Evolutionary conservation across 768 basidiomycete species (phyloP).

Genomic region (Leucosporidium creatinivorum): DNA sequence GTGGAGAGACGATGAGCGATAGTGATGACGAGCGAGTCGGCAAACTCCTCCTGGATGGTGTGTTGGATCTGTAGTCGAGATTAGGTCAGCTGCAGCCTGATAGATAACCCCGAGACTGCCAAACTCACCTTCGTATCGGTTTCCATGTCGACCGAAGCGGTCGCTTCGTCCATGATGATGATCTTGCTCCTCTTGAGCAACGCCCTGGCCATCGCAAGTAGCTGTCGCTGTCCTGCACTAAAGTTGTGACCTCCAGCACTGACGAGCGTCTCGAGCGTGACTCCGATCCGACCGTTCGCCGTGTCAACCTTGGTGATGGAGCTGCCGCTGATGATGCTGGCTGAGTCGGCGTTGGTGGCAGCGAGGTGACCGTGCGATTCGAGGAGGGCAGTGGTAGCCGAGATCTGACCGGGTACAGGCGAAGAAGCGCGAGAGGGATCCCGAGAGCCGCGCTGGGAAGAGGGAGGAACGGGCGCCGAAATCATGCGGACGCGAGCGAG

Average conservation of each 20-base stretch:
- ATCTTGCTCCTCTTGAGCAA: slow-evolving; percentile 42
- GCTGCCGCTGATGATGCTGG: not conserved
- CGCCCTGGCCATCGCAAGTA: slow-evolving; percentile 35
- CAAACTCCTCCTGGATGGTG: slow-evolving; percentile 43
- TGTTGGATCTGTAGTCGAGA: slow-evolving; percentile 40
- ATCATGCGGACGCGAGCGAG: slow-evolving; percentile 47
- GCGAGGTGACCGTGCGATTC: too few species aligned
- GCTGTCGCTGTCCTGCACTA: slow-evolving; percentile 30
- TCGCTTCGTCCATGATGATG: slow-evolving; percentile 47
- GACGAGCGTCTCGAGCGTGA: slow-evolving; percentile 41
- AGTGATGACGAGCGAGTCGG: slow-evolving; percentile 45
- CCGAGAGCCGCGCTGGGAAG: not conserved
- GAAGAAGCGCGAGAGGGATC: slow-evolving; percentile 7
- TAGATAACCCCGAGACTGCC: not conserved
- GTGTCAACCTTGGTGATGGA: not conserved
- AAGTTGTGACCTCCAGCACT: slow-evolving; percentile 45
- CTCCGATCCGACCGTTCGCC: slow-evolving; percentile 11
- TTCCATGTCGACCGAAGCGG: slow-evolving; percentile 44
- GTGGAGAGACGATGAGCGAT: slow-evolving; percentile 45
- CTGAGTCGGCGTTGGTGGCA: too few species aligned
- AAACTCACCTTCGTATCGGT: slow-evolving; percentile 37
- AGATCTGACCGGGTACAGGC: too few species aligned
- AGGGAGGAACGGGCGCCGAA: not conserved
- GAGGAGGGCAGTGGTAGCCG: too few species aligned
- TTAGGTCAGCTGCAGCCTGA: too few species aligned